These are phyloP conservation scores for Agapanthus africanus DNA, from an alignment of 106 monocot species.

Conservation along the genomic window DNA sequence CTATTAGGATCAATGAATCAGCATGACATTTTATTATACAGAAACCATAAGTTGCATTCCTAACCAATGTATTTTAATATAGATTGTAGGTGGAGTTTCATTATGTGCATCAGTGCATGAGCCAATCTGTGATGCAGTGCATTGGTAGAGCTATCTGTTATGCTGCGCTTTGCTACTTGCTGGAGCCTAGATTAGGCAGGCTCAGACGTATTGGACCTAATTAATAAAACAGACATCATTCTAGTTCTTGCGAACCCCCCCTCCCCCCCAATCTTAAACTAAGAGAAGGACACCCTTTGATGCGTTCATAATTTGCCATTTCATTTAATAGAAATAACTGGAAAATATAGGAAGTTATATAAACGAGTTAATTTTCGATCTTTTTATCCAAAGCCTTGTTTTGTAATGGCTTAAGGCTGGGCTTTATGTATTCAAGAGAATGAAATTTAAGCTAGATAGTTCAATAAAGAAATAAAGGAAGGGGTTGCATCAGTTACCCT, in stretches of 20 bases:
- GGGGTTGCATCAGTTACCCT: no score
- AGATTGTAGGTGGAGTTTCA: neutral
- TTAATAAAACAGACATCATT: neutral
- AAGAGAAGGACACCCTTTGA: neutral
- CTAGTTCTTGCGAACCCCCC: neutral
- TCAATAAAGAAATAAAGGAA: no score
- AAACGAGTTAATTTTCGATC: neutral
- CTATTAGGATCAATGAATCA: neutral
- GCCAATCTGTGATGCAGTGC: neutral
- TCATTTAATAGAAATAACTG: neutral
- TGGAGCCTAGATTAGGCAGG: neutral
- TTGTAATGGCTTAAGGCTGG: no score
- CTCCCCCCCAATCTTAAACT: neutral
- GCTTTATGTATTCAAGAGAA: no score
- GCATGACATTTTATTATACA: neutral
- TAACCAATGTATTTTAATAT: neutral
- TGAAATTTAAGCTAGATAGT: neutral
- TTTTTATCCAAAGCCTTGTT: neutral
- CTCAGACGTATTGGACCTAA: neutral
- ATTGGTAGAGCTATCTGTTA: no score
- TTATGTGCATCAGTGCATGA: neutral
- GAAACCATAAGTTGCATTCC: neutral
- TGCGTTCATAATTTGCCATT: neutral
- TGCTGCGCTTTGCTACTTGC: no score
- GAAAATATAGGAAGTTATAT: neutral